Evolutionary conservation across 148 eudicot species (phyloP), one percentile per base, ranked within the genome.

Genomic region (Persicaria maculosa): DNA sequence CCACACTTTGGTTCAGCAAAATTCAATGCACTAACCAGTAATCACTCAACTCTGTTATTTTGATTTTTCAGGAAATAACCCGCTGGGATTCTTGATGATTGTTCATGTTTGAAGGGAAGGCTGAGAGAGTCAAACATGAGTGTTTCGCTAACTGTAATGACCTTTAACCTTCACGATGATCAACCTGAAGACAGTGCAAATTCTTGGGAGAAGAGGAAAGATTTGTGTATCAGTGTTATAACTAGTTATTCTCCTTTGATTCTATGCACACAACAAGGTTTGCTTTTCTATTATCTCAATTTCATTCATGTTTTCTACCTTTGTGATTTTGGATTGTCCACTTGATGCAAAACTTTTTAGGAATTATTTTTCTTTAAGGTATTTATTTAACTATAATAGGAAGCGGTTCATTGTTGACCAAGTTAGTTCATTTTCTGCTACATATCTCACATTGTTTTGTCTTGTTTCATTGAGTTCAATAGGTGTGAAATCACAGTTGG

Each of bases 181-280:
- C 91, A 94, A 77, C 75, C 85, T 55, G 88, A 83, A 72, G 96
- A 87, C 62, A 90, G 92, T 77, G 90, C 90, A 15, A 87, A 90
- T 79, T 92, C 96, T 73, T 94, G 98, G 98, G 88, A 85, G n/a
- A 90, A 85, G 79, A 87, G 98, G 86, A 92, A 87, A 76, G 97
- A 90, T 84, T 78, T 94, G 82, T 94, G 98, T 80, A 77, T 90
- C 25, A 90, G 93, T 59, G 93, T 95, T 50, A 83, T 92, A 22
- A 92, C 98, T n/a, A 95, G 97, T 78, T 92, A 92, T 77, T 88
- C 93, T 16, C 98, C 98, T 0, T 83, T 86, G 48, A 88, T 95
- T 68, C 85, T 95, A 17, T 95, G 98, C 77, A 95, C 98, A 50
- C 98, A 94, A 78, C 98, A 92, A 86, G 98, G 97, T 91, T 48